Base-by-base conservation (phyloP, 2,329 filamentous ascomycete genomes). In the Calcarisporium arbuscula region DNA sequence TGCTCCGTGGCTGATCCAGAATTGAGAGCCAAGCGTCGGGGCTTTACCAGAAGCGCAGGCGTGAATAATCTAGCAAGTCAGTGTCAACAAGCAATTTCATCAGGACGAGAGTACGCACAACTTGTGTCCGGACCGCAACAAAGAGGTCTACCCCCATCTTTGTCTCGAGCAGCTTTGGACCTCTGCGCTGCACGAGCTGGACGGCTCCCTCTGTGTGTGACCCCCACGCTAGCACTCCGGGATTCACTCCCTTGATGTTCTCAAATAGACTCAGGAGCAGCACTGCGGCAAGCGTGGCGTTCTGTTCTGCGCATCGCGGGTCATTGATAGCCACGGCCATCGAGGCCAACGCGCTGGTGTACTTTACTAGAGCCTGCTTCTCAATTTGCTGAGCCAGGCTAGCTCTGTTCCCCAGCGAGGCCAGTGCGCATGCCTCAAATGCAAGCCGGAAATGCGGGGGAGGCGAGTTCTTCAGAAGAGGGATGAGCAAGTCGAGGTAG, bases 121-220 rank as follows among this genome's bases (percentile, higher is more conserved):
- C 76, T 44, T 79, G 72, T 2, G 69, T 72, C 36, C 76, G 62
- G 10, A 80, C 75, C 8, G 70, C 68, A 26, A 73, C 61, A 46
- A 80, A 80, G 4, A 80, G 60, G 40, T 67, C 62, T 18, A 70
- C 49, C 0, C 74, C 76, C 2, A 62, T 58, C 49, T 66, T 68
- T 8, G 70, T 73, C 26, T 61, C 57, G 5, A 75, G 48, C 45
- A 76, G 72, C 37, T 68, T 67, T 45, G 63, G 67, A 4, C 74
- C 73, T 30, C 76, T 65, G 6, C 68, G 63, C 48, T 72, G 74
- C 38, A 77, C 71, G 3, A 80, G 58, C 42, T 75, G 68, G 19
- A 79, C 67, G 19, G 76, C 76, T 2, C 75, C 76, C 40, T 78
- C 71, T n/a, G 73, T 67, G 44, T 80, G 76, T 5, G 73, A 74